Evolutionary conservation across 2,329 filamentous ascomycete species (phyloP), one percentile per base, ranked within the genome.

Genomic region (Emmonsiellopsis sp.): DNA sequence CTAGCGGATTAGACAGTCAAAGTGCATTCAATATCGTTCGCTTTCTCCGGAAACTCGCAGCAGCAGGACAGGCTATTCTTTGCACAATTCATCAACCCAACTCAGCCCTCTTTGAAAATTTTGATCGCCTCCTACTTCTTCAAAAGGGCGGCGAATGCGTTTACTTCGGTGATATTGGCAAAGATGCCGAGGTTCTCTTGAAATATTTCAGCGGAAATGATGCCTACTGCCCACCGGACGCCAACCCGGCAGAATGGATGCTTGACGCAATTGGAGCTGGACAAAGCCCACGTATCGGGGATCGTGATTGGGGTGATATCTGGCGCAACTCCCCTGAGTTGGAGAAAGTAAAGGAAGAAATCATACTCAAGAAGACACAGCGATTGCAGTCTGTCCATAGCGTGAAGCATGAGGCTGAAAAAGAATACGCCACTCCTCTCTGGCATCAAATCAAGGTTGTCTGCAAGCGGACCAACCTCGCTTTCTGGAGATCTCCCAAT

Each of bases 1-100:
- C 91, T 3, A 95, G 90, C 32, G 92, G 92, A 75, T 82, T 96
- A 17, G 92, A 96, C 70, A 88, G 84, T 64, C 90, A 95, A 69
- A 95, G 90, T 2, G 92, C 90, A 0, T 95, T 89, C 88, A 87
- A 88, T 58, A 95, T 96, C 65, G 79, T 90, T 45, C 85, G 89
- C 67, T 80, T 96, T 9, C 80, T 97, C 42, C 86, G 94, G 70
- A 95, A 94, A 71, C 78, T 96, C 36, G 89, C 89, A 62, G 87
- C 92, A 68, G 86, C 84, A 57, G 91, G 92, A 13, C 89, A 94
- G 67, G 91, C 92, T 50, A 88, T 96, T 70, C 83, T 96, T n/a
- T 95, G 90, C 74, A 96, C 92, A 0, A 96, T 96, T 56, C 92
- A 97, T 68, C 92, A 97, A 70, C 92, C 92, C n/a, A 94, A 88